phyloP scores from a whole-genome alignment of 345 rosid species.

The Bruguiera gymnorhiza region DNA sequence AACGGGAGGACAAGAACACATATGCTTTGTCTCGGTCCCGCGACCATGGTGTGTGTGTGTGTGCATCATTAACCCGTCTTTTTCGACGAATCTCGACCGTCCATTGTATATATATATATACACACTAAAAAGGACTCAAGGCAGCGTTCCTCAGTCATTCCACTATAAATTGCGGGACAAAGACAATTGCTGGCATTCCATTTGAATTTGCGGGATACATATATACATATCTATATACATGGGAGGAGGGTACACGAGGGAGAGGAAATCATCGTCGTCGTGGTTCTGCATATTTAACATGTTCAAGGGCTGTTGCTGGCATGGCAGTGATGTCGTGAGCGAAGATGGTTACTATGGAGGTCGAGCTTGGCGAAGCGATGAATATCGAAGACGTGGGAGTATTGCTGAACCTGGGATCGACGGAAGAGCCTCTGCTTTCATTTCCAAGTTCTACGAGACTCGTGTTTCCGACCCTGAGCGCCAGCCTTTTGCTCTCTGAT shows the following conservation, averaged over 20 bases:
- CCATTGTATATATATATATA: constrained; percentile 7
- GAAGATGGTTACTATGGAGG: constrained; percentile 50
- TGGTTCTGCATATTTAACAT: constrained; percentile 35
- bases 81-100: constrained; percentile 30
- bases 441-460: constrained; percentile 51
- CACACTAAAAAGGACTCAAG: neutral
- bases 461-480: constrained; percentile 50
- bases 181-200: neutral
- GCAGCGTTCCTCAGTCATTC: neutral
- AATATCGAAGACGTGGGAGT: constrained; percentile 61
- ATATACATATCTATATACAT: neutral
- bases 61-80: neutral
- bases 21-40: constrained; percentile 23
- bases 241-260: constrained; percentile 35
- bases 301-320: constrained; percentile 57
- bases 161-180: constrained; percentile 12
- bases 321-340: constrained; percentile 43
- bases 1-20: constrained; percentile 28
- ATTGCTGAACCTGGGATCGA: constrained; percentile 76
- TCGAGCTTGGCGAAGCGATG: constrained; percentile 56
- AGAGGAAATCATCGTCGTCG: constrained; percentile 40
- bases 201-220: neutral
- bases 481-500: constrained; percentile 33
- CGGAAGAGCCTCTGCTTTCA: constrained; percentile 66
- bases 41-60: neutral